Evolutionary conservation across 192 early-diverging fungal genomes (phyloP), one percentile per base, ranked within the genome.

Genomic region (Backusella luteola): DNA sequence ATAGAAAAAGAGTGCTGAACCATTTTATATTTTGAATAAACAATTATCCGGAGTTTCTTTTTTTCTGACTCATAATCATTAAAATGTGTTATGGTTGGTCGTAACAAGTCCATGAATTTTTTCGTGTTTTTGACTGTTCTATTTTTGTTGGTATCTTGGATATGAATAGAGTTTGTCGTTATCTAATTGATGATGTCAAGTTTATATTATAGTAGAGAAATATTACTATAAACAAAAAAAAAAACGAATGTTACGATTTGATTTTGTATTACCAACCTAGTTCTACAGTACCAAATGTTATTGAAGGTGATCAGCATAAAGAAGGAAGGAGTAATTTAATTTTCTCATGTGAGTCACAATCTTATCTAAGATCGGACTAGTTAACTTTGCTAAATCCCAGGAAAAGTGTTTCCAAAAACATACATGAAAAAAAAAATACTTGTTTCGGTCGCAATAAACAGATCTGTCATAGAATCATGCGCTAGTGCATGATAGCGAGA

Each of bases 291-390:
- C 56, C 23, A 29, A 63, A 63, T 29, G 26, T 29, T 63, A 26
- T 59, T 26, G 1, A 8, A 39, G 56, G 3, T 63, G 56, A 29
- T 63, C 21, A 63, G 56, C 56, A 63, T 68, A 68, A 68, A 36
- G 9, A 17, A 36, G 34, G 34, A 68, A 68, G n/a, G 34, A 36
- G 35, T n/a, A 68, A 68, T 35, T 35, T 34, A 68, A 32, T 68
- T 36, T 68, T 35, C 34, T 68, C 67, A 68, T 68, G 67, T 68
- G 67, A 68, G 67, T 68, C 67, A 68, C 67, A 36, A 68, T 68
- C 67, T 68, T 68, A 68, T 68, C 67, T 68, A n/a, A 29, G 67
- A 68, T 68, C 67, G 67, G 67, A 68, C 34, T 34, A 35, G 35
- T 68, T 68, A 1, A 66, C 46, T 49, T 49, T 29, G 23, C 56